Percentiles rank a stretch among this genome's conserved stretches.
Evolutionary conservation across 805 yeast species (phyloP).

Genomic region (Candida ponderosae): DNA sequence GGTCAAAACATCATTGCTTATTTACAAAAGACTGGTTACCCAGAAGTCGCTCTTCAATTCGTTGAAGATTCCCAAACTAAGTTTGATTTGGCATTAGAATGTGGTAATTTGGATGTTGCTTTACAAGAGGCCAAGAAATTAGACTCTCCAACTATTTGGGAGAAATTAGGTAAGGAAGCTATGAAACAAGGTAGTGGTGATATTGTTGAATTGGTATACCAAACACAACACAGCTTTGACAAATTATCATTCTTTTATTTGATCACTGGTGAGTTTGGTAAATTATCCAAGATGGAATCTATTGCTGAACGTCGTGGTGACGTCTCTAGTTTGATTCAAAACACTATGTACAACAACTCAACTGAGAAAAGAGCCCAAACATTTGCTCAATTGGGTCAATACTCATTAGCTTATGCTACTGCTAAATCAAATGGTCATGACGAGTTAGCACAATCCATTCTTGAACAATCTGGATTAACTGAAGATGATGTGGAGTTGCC

Average conservation of each 20-base stretch:
- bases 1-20: conserved; percentile 97
- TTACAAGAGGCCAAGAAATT: conserved; percentile 77
- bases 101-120: conserved; percentile 86
- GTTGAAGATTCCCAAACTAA: conserved; percentile 95
- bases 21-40: conserved; percentile 90
- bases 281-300: conserved; percentile 75
- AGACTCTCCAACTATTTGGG: conserved; percentile 68
- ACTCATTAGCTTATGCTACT: conserved; percentile 86
- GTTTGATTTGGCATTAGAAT: conserved; percentile 91
- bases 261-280: conserved; percentile 69
- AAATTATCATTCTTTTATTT: conserved; percentile 85
- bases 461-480: conserved; percentile 61
- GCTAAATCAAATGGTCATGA: conserved; percentile 82
- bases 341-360: conserved; percentile 70
- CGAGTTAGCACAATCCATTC: conserved; percentile 64
- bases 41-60: conserved; percentile 95
- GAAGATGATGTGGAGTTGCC: conserved; percentile 63
- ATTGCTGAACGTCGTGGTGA: conserved; percentile 89
- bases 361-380: conserved; percentile 67
- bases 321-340: conserved; percentile 70
- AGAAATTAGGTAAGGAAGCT: conserved; percentile 77
- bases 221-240: conserved; percentile 80
- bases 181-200: conserved; percentile 81
- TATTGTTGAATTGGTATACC: conserved; percentile 81
- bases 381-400: conserved; percentile 70